A percentile compares a stretch with the other conserved stretches of the same genome.
These are phyloP conservation scores for Verticillium dahliae DNA, from an alignment of 2,329 filamentous ascomycete species.

Conservation along the genomic window DNA sequence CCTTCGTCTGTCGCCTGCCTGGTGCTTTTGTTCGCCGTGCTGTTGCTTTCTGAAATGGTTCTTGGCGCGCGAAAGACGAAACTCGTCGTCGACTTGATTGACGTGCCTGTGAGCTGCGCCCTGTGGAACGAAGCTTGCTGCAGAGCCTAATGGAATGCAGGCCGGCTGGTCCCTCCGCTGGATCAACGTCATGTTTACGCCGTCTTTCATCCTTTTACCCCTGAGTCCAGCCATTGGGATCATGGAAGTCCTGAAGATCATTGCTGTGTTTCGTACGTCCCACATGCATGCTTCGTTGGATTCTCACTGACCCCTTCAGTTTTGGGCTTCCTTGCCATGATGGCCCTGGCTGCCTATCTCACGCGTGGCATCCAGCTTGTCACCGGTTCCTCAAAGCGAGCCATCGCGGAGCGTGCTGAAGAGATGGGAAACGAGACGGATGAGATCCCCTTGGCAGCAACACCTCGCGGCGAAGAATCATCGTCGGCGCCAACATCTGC, in stretches of 20 bases:
- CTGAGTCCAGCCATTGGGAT: slow-evolving; percentile 47
- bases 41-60: slow-evolving; percentile 38
- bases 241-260: slow-evolving; percentile 51
- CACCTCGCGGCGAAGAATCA: slow-evolving; percentile 8
- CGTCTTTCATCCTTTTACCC: slow-evolving; percentile 52
- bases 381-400: slow-evolving; percentile 44
- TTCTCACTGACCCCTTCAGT: slow-evolving; percentile 20
- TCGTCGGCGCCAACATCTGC: slow-evolving; percentile 15
- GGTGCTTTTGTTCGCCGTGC: slow-evolving; percentile 42
- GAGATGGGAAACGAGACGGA: slow-evolving; percentile 39
- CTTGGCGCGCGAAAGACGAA: slow-evolving; percentile 43
- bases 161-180: slow-evolving; percentile 51
- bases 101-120: slow-evolving; percentile 39
- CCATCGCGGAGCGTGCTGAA: slow-evolving; percentile 42
- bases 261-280: slow-evolving; percentile 48
- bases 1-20: slow-evolving; percentile 54
- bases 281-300: background rate
- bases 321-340: slow-evolving; percentile 46
- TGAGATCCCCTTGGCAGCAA: slow-evolving; percentile 36
- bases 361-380: slow-evolving; percentile 46
- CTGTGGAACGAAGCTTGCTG: background rate
- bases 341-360: slow-evolving; percentile 46
- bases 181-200: slow-evolving; percentile 54
- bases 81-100: slow-evolving; percentile 39
- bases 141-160: slow-evolving; percentile 22